Conservation (phyloP, 805 yeast genomes). For the Lipomyces sp. region DNA sequence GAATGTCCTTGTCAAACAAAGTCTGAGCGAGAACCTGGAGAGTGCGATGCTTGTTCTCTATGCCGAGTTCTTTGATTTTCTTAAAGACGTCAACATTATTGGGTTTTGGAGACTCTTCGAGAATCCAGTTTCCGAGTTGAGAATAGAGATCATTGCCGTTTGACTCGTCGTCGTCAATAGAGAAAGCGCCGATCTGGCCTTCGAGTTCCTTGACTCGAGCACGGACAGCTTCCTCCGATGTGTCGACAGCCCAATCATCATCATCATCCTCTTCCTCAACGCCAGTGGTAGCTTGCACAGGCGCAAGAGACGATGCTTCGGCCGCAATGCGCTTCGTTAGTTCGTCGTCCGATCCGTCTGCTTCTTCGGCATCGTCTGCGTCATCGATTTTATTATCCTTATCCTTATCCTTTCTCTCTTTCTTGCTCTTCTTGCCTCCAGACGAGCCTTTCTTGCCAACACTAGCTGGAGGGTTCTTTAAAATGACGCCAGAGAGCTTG, state of each 20-base stretch:
- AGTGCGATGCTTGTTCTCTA: conserved; percentile 72
- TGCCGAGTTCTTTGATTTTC: conserved; percentile 79
- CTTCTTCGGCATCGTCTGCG: conserved; percentile 45
- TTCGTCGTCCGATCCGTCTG: conserved; percentile 62
- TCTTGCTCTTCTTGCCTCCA: conserved; percentile 52
- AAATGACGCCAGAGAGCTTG: conserved; percentile 81
- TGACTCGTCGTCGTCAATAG: conserved; percentile 45
- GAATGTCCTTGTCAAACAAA: conserved; percentile 69
- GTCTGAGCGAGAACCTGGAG: conserved; percentile 92
- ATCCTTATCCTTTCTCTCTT: conserved; percentile 45
- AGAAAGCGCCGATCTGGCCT: conserved; percentile 45
- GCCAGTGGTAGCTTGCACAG: conserved; percentile 47
- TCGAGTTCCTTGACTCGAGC: conserved; percentile 89
- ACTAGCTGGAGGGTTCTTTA: conserved; percentile 77
- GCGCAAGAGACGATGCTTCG: conserved; percentile 71
- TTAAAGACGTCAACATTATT: conserved; percentile 90
- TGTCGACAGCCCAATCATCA: conserved; percentile 97
- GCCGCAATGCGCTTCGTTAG: conserved; percentile 80
- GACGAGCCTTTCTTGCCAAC: conserved; percentile 58
- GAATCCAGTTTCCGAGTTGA: conserved; percentile 88
- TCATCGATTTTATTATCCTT: conserved; percentile 71
- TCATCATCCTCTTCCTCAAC: conserved; percentile 65
- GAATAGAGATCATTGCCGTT: conserved; percentile 56
- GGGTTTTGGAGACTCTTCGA: conserved; percentile 67
- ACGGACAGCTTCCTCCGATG: conserved; percentile 93